Conservation (phyloP, 331 rosid genomes). For the Spiraea crenata region DNA sequence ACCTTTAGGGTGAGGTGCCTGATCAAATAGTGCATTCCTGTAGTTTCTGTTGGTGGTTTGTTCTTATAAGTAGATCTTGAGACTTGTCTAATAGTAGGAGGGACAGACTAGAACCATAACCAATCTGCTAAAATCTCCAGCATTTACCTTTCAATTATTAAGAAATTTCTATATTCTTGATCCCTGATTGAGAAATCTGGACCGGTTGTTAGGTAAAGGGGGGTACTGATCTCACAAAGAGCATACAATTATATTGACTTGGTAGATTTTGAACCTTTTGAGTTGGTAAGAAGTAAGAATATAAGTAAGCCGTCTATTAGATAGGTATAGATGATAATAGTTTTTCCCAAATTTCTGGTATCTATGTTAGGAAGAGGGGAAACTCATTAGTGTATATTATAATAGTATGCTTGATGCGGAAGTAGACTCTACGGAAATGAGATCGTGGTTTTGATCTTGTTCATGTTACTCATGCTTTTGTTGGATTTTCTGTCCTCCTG, state of each 20-base stretch:
- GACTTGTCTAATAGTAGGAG: background rate
- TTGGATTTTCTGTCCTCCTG: conserved; percentile 16
- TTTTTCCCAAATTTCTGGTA: background rate
- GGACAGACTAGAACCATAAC: background rate
- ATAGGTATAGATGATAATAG: background rate
- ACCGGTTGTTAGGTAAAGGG: background rate
- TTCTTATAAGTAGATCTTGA: background rate
- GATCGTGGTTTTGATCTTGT: background rate
- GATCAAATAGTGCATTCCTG: conserved; percentile 11
- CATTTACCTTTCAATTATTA: background rate
- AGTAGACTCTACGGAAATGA: background rate
- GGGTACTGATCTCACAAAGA: background rate
- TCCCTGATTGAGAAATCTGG: conserved; percentile 1
- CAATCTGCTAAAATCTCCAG: background rate
- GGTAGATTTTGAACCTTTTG: background rate
- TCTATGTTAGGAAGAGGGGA: background rate
- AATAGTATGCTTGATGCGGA: background rate
- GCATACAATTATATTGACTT: background rate
- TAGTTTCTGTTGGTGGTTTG: conserved; percentile 13
- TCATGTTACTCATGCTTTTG: background rate
- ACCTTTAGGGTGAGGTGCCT: conserved; percentile 64
- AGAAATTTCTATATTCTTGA: background rate
- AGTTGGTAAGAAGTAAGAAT: background rate
- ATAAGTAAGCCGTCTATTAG: background rate
- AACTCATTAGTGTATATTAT: background rate